Percentiles rank a stretch among this genome's conserved stretches.
Evolutionary conservation across 148 eudicot genomes (phyloP).

Genomic region (Vaccinium darrowii): DNA sequence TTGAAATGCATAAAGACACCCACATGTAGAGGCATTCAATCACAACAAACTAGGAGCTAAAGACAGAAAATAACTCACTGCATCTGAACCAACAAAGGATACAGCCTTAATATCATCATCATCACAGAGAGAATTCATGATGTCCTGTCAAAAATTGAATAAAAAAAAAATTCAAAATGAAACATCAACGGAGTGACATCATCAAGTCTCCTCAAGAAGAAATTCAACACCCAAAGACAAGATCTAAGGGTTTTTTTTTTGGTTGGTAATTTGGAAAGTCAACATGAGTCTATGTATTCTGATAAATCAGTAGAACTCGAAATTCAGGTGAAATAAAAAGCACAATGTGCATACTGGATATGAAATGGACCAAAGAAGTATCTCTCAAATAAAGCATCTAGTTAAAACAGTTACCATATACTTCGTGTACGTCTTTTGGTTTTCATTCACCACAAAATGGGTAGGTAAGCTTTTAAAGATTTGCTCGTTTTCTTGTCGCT

Average conservation of each 20-base stretch:
- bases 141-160: conserved; percentile 45
- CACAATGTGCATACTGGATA: neutral
- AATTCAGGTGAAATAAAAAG: neutral
- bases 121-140: conserved; percentile 52
- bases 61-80: conserved; percentile 37
- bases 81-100: conserved; percentile 61
- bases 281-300: neutral
- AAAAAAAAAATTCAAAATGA: neutral
- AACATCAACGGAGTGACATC: neutral
- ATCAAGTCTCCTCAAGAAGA: neutral
- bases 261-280: too few species aligned
- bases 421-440: neutral
- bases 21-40: conserved; percentile 10
- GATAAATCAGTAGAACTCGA: neutral
- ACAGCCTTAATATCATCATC: conserved; percentile 62
- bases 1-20: neutral
- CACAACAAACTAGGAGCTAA: neutral
- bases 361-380: neutral
- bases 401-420: neutral
- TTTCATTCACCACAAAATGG: conserved; percentile 1
- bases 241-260: too few species aligned
- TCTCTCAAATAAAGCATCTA: neutral
- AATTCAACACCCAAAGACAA: neutral
- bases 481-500: neutral
- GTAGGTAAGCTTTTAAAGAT: neutral